These are phyloP conservation scores for Xylaria sp. DNA, from an alignment of 2,329 filamentous ascomycete species.

Conservation along the genomic window DNA sequence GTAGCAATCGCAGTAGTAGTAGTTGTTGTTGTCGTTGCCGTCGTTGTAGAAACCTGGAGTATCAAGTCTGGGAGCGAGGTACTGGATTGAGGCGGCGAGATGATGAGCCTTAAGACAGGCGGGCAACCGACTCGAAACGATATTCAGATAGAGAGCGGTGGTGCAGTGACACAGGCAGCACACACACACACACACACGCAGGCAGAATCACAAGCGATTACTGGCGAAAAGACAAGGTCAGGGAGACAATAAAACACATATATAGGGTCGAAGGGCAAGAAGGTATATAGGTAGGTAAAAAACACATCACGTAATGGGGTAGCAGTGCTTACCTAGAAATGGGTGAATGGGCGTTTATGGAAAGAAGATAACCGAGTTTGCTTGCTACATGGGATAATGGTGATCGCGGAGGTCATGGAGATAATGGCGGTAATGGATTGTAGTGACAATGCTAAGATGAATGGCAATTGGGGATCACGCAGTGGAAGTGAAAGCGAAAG, in stretches of 20 bases:
- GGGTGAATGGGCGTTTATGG: neutral
- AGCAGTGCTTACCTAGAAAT: neutral
- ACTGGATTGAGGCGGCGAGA: slow-evolving; percentile 13
- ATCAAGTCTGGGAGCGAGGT: slow-evolving; percentile 1
- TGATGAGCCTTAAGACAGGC: slow-evolving; percentile 13
- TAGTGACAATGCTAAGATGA: neutral
- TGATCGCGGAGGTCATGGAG: neutral
- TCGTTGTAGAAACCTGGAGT: neutral
- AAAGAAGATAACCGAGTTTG: slow-evolving; percentile 4
- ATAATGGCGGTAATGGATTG: slow-evolving; percentile 4
- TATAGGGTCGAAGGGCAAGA: neutral
- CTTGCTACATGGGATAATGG: slow-evolving; percentile 19
- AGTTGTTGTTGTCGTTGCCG: neutral
- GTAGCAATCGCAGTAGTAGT: neutral
- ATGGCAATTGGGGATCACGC: slow-evolving; percentile 17
- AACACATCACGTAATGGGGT: neutral
- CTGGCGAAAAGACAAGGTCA: slow-evolving; percentile 18
- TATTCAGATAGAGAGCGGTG: neutral
- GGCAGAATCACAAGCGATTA: slow-evolving; percentile 13
- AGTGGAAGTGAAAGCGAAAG: neutral
- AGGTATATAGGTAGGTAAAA: neutral
- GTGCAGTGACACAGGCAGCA: slow-evolving; percentile 17
- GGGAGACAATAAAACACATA: slow-evolving; percentile 17
- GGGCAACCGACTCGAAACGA: slow-evolving; percentile 9
- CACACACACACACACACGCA: slow-evolving; percentile 11